phyloP scores from a whole-genome alignment of 768 basidiomycete genomes.

The Xanthoconium stramineum region DNA sequence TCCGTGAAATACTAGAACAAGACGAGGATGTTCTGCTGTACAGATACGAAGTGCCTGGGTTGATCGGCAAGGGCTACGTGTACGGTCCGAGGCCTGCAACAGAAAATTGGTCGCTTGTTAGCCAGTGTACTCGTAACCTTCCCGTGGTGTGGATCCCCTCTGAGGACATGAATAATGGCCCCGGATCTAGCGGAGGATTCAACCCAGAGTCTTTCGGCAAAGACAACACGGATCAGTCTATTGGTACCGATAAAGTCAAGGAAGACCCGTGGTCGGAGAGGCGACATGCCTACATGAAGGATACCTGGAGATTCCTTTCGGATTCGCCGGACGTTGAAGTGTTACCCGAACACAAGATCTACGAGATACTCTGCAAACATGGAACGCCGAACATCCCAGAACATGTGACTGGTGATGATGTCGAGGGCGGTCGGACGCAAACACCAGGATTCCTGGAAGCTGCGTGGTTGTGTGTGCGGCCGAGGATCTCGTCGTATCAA shows the following conservation, averaged over 20 bases:
- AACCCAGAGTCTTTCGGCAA: too few species aligned
- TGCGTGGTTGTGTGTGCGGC: not conserved
- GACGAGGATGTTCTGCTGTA: not conserved
- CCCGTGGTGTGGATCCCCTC: not conserved
- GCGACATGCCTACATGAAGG: not conserved
- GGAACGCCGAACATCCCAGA: not conserved
- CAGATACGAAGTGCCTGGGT: not conserved
- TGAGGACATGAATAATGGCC: too few species aligned
- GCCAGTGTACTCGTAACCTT: not conserved
- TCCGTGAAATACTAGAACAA: not conserved
- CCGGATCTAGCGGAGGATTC: too few species aligned
- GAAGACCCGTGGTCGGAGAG: not conserved
- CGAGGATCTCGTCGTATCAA: not conserved
- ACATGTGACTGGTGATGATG: not conserved
- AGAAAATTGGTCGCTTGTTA: not conserved
- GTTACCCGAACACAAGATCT: not conserved
- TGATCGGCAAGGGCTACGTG: not conserved
- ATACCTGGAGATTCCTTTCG: not conserved
- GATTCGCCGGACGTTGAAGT: not conserved
- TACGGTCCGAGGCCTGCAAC: not conserved
- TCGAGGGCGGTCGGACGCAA: not conserved
- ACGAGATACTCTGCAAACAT: not conserved
- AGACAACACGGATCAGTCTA: too few species aligned
- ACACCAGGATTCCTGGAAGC: not conserved
- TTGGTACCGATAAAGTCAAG: not conserved